These are phyloP conservation scores for Carex littledalei DNA, from an alignment of 176 grass and related monocot species.

Conservation along the genomic window DNA sequence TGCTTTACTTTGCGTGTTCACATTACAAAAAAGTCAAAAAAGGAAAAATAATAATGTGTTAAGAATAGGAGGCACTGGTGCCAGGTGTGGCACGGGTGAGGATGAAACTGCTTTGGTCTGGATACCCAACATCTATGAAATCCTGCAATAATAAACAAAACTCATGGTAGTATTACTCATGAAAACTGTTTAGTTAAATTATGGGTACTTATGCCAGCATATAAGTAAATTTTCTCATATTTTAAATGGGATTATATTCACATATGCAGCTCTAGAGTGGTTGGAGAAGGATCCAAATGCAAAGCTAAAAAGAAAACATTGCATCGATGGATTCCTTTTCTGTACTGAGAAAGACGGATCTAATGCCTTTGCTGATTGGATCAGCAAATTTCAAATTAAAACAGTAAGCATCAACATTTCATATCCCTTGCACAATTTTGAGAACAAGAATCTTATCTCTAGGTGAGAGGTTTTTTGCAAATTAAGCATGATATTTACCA, in stretches of 20 bases:
- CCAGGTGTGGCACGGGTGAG: not conserved
- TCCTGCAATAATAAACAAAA: not conserved
- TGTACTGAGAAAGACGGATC: slow-evolving; percentile 73
- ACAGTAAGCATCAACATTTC: slow-evolving; percentile 41
- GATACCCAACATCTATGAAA: not conserved
- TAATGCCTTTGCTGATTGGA: slow-evolving; percentile 68
- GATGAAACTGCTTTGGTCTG: not conserved
- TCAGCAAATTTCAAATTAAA: slow-evolving; percentile 54
- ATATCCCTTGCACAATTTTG: not conserved
- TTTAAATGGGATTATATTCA: not conserved
- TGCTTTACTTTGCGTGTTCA: too few relatives aligned
- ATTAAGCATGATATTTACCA: not conserved
- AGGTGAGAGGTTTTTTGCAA: not conserved
- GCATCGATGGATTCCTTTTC: slow-evolving; percentile 72
- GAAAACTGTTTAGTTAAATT: not conserved
- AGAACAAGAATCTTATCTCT: not conserved
- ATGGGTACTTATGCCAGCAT: not conserved
- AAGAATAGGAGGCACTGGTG: not conserved
- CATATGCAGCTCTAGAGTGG: slow-evolving; percentile 69
- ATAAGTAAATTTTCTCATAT: not conserved
- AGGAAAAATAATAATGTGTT: too few relatives aligned
- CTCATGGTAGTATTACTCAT: not conserved
- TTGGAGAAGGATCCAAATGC: slow-evolving; percentile 71
- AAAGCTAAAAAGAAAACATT: slow-evolving; percentile 71
- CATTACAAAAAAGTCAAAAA: too few relatives aligned